Percentiles rank a stretch among this genome's conserved stretches.
Evolutionary conservation across 2,329 filamentous ascomycete species (phyloP).

Genomic region (Aspergillus piperis): DNA sequence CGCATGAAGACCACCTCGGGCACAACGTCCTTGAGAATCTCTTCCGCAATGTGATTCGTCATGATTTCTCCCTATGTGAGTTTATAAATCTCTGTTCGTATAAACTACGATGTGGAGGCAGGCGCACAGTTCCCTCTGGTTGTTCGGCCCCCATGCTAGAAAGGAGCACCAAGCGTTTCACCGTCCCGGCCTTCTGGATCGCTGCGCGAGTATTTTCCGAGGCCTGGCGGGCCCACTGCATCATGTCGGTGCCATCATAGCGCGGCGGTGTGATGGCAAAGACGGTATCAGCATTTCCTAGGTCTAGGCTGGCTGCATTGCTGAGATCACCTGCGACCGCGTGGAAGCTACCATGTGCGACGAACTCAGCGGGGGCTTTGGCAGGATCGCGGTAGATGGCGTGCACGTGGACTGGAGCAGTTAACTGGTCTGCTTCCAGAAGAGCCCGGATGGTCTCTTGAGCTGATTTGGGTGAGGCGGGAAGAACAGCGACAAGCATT

Average conservation of each 20-base stretch:
- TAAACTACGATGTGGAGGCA: too few relatives aligned
- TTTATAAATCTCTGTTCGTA: too few relatives aligned
- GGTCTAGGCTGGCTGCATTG: constrained; percentile 8
- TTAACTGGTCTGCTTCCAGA: background rate
- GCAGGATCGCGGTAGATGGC: constrained; percentile 19
- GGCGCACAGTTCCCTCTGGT: constrained; percentile 13
- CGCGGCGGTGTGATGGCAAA: constrained; percentile 16
- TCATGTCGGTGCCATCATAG: constrained; percentile 10
- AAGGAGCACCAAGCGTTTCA: constrained; percentile 17
- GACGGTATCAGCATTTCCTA: constrained; percentile 16
- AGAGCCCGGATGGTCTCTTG: constrained; percentile 15
- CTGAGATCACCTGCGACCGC: constrained; percentile 15
- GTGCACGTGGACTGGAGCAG: constrained; percentile 1
- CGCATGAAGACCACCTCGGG: constrained; percentile 17
- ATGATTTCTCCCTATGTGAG: constrained; percentile 16
- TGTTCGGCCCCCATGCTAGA: constrained; percentile 19
- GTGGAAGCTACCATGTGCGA: constrained; percentile 12
- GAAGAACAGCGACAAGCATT: constrained; percentile 18
- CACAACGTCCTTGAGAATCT: constrained; percentile 11
- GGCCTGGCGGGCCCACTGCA: constrained; percentile 8
- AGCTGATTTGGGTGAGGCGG: constrained; percentile 18
- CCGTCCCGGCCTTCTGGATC: constrained; percentile 6
- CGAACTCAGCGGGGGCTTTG: constrained; percentile 12
- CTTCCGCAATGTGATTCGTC: constrained; percentile 19
- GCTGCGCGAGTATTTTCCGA: constrained; percentile 16